These are phyloP conservation scores for Populus deltoides DNA, from an alignment of 345 rosid species.

Conservation along the genomic window DNA sequence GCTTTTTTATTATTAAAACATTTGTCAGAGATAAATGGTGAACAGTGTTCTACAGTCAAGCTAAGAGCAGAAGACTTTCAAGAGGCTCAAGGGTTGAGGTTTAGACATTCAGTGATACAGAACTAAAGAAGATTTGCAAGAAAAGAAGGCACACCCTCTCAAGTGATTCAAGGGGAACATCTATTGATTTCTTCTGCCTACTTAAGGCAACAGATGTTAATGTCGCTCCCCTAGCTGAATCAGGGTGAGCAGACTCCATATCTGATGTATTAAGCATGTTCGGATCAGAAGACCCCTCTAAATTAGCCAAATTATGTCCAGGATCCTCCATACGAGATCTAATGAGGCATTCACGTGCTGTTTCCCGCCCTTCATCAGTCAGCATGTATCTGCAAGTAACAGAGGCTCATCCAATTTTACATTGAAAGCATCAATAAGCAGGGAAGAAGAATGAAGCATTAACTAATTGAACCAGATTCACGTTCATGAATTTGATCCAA, in stretches of 20 bases:
- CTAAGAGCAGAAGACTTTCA: too few relatives aligned
- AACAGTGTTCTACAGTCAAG: too few relatives aligned
- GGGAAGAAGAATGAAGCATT: background rate
- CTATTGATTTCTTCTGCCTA: conserved; percentile 32
- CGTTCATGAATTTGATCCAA: background rate
- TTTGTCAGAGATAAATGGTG: too few relatives aligned
- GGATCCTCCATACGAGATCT: conserved; percentile 66
- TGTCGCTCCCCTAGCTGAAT: conserved; percentile 29
- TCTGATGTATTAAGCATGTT: conserved; percentile 22
- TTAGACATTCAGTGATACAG: background rate
- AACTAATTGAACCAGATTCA: background rate
- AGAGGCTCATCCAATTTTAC: background rate
- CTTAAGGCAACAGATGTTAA: conserved; percentile 22
- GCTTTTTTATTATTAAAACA: too few relatives aligned
- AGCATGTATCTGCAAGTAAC: conserved; percentile 68
- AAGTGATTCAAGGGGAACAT: conserved; percentile 48
- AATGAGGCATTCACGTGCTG: conserved; percentile 62
- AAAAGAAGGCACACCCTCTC: conserved; percentile 43
- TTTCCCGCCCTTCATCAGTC: conserved; percentile 71
- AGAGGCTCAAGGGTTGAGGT: background rate
- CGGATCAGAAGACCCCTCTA: conserved; percentile 30
- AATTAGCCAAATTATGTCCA: conserved; percentile 27
- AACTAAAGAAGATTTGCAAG: background rate
- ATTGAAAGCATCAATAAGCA: background rate
- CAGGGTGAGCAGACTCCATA: conserved; percentile 25